A percentile compares a stretch with the other conserved stretches of the same genome.
These are phyloP conservation scores for Ceriops decandra DNA, from an alignment of 345 rosid species.

Conservation along the genomic window DNA sequence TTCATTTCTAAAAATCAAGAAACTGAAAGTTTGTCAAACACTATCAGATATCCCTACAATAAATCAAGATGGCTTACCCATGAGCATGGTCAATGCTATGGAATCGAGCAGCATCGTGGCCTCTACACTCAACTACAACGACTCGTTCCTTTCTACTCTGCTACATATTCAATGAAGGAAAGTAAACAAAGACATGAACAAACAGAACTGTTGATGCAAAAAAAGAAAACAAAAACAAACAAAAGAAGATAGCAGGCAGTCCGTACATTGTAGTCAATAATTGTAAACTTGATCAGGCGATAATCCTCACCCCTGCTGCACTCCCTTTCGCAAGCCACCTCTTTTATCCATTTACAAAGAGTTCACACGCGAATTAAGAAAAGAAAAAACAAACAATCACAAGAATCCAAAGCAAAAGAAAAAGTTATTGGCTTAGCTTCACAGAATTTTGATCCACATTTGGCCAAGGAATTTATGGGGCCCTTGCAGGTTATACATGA, in stretches of 20 bases:
- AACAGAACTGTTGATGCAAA: background rate
- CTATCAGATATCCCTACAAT: background rate
- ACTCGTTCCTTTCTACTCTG: constrained; percentile 68
- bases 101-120: constrained; percentile 92
- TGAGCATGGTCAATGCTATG: constrained; percentile 71
- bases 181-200: background rate
- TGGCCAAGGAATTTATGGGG: no score
- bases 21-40: background rate
- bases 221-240: background rate
- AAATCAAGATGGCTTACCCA: constrained; percentile 48
- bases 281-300: constrained; percentile 76
- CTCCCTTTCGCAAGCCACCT: constrained; percentile 83
- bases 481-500: no score
- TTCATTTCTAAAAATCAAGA: no score
- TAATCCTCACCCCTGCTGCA: constrained; percentile 95
- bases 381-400: background rate
- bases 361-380: background rate
- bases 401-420: background rate
- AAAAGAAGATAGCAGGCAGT: background rate
- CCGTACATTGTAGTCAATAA: constrained; percentile 66
- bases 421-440: no score
- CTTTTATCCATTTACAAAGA: constrained; percentile 33
- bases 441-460: no score
- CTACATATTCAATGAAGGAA: constrained; percentile 6
- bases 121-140: constrained; percentile 83